Evolutionary conservation across 2,329 filamentous ascomycete genomes (phyloP).

Genomic region (Fusarium napiforme): DNA sequence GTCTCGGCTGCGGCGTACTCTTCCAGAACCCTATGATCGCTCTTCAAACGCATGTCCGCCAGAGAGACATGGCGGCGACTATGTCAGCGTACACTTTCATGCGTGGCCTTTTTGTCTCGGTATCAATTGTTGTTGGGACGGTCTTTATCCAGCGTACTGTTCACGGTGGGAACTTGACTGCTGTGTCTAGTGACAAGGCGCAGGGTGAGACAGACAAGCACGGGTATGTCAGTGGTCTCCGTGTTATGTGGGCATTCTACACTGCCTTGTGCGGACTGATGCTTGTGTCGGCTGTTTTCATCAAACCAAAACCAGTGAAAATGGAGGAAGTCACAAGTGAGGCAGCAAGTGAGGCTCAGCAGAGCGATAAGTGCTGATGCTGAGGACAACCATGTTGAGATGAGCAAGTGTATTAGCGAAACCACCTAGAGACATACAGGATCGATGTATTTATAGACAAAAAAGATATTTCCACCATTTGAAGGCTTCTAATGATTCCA

Average conservation of each 20-base stretch:
- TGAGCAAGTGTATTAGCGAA: neutral
- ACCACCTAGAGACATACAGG: neutral
- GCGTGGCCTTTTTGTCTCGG: conserved; percentile 73
- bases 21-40: conserved; percentile 78
- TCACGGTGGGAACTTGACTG: conserved; percentile 26
- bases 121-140: conserved; percentile 76
- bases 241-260: conserved; percentile 39
- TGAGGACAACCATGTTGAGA: neutral
- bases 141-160: conserved; percentile 72
- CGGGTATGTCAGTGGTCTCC: conserved; percentile 29
- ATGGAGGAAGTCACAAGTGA: neutral
- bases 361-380: neutral
- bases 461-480: neutral
- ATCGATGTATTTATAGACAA: neutral
- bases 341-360: neutral
- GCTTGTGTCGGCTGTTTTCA: conserved; percentile 21
- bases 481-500: neutral
- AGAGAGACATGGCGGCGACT: conserved; percentile 71
- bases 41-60: conserved; percentile 70
- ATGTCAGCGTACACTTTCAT: conserved; percentile 74
- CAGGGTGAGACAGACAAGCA: conserved; percentile 17
- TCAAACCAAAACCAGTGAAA: conserved; percentile 22
- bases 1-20: conserved; percentile 72
- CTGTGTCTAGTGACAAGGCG: conserved; percentile 4
- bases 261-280: conserved; percentile 28